phyloP scores from a whole-genome alignment of 1,284 basidiomycete genomes.

The Leccinum variabile region DNA sequence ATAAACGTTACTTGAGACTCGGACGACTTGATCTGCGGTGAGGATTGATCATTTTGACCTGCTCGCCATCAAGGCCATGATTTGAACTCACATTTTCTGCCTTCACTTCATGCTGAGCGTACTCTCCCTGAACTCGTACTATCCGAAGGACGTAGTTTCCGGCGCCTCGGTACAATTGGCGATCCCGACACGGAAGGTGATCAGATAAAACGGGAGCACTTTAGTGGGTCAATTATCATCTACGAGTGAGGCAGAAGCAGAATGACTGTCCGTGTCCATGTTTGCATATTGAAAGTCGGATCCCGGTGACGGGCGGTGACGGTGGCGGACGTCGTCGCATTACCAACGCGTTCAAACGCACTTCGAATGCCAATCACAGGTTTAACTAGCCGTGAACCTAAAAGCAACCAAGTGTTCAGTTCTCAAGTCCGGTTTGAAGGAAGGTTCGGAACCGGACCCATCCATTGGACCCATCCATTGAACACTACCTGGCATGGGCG shows the following conservation, averaged over 20 bases:
- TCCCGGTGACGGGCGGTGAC: neutral
- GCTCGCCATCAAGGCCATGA: conserved; percentile 1
- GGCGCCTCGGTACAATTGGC: conserved; percentile 1
- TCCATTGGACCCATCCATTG: neutral
- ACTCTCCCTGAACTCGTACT: neutral
- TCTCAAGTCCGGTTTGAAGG: neutral
- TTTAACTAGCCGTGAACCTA: neutral
- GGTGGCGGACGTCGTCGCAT: conserved; percentile 12
- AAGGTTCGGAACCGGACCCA: neutral
- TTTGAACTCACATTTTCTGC: conserved; percentile 7
- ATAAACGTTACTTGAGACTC: neutral
- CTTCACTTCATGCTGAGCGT: conserved; percentile 2
- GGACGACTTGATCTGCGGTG: neutral
- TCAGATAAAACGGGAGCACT: conserved; percentile 18
- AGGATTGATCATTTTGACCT: neutral
- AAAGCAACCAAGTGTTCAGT: neutral
- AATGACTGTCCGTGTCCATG: conserved; percentile 20
- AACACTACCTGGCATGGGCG: neutral
- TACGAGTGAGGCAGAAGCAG: neutral
- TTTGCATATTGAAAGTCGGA: conserved; percentile 21
- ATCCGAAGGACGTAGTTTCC: neutral
- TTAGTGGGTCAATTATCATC: neutral
- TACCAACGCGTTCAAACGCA: neutral
- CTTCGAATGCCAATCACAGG: neutral
- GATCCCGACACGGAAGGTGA: conserved; percentile 21